Evolutionary conservation across 2,329 filamentous ascomycete species (phyloP).

Genomic region (Trichoderma sp.): DNA sequence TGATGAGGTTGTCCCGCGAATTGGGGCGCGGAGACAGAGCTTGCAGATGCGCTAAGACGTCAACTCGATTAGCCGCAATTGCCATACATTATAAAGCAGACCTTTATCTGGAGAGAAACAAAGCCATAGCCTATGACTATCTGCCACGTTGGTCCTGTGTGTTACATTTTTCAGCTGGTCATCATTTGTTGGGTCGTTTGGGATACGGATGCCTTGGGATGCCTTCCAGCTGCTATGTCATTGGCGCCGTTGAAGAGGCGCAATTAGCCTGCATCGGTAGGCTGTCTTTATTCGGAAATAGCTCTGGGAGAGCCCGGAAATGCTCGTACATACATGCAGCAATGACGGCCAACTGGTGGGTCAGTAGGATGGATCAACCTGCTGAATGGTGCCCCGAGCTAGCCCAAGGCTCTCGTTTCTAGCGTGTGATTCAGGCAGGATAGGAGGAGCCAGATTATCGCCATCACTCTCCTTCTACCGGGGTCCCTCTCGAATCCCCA

Average conservation of each 20-base stretch:
- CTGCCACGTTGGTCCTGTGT: background rate
- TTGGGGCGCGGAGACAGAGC: background rate
- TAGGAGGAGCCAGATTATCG: background rate
- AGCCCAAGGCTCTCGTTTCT: background rate
- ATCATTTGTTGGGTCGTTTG: background rate
- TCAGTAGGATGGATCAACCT: background rate
- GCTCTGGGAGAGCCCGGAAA: background rate
- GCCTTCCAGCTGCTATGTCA: background rate
- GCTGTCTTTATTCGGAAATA: background rate
- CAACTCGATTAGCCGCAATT: background rate
- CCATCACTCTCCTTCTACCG: background rate
- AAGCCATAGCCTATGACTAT: background rate
- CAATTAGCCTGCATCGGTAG: background rate
- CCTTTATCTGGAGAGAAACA: background rate
- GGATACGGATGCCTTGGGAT: background rate
- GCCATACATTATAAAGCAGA: background rate
- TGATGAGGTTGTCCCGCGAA: background rate
- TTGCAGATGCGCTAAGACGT: background rate
- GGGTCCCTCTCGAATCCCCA: background rate
- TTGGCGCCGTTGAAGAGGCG: background rate
- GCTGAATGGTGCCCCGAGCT: background rate
- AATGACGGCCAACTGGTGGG: background rate
- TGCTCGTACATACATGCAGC: background rate
- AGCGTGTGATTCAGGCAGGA: background rate
- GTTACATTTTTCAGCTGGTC: background rate